Percentiles rank a stretch among this genome's conserved stretches.
Conservation (phyloP, 2,329 filamentous ascomycete species). For the Aureobasidium sp. region DNA sequence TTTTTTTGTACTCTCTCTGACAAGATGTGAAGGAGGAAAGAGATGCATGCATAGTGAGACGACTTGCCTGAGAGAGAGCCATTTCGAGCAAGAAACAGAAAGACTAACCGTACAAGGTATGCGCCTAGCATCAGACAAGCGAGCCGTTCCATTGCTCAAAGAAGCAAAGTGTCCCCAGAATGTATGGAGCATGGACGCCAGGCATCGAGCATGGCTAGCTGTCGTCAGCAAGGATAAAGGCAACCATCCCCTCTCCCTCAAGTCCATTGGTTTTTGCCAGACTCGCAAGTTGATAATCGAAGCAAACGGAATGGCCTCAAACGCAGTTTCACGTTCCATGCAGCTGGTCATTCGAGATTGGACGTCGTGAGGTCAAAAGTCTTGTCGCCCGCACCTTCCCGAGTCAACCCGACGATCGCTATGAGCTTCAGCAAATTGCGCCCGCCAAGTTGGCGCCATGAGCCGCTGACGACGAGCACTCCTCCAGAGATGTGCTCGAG, state of each 20-base stretch:
- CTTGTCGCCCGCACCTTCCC: not conserved
- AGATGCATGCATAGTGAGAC: not conserved
- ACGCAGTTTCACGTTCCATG: not conserved
- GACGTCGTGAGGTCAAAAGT: constrained; percentile 4
- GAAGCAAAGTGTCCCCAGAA: constrained; percentile 2
- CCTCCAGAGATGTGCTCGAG: not conserved
- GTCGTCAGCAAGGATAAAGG: not conserved
- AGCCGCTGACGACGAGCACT: constrained; percentile 3
- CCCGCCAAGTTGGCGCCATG: constrained; percentile 4
- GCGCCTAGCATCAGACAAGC: not conserved
- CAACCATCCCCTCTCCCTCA: not conserved
- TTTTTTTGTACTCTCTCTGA: not conserved
- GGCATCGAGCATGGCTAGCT: constrained; percentile 1
- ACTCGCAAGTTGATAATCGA: not conserved
- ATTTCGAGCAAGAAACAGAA: not conserved
- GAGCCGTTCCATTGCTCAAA: not conserved
- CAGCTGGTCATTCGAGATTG: not conserved
- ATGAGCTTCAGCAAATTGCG: constrained; percentile 5
- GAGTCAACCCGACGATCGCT: constrained; percentile 11
- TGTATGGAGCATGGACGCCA: constrained; percentile 7
- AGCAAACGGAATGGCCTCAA: not conserved
- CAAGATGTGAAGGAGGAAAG: not conserved
- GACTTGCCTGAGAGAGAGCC: not conserved
- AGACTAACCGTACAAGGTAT: constrained; percentile 1
- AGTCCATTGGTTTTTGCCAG: not conserved